Evolutionary conservation across 176 grass and related monocot genomes (phyloP), one percentile per base, ranked within the genome.

Genomic region (Cocos nucifera): DNA sequence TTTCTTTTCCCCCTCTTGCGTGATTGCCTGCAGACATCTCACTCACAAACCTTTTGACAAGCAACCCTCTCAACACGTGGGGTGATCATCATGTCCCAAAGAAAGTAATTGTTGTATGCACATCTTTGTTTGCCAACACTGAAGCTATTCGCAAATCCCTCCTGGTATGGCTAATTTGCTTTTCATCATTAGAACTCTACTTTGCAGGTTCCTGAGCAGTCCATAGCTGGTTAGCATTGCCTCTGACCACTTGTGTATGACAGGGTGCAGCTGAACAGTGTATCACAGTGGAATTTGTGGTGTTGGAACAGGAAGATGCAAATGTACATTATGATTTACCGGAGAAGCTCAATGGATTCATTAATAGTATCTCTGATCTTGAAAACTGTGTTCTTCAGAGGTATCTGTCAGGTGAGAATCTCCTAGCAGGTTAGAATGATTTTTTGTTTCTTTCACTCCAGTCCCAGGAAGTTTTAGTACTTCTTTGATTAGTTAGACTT

Each of bases 211-310:
- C 35, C 35, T 44, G 35, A 44, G 35, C 7, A 44, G 35, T 44
- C 35, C 35, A 44, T 44, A 44, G 35, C 35, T 3, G 35, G 10
- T 14, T 73, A 58, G 12, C 17, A 21, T 27, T 65, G 21, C 59
- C 22, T 65, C 35, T 25, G 30, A 17, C 59, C 22, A 59, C 28
- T 61, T 71, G 21, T 50, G 62, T 10, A 54, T 65, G 69, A 56
- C 70, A 97, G 92, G 81, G 90, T 58, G 92, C 92, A 50, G 82
- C 92, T 75, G 92, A 91, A 66, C 83, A 79, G 69, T 85, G 87
- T 74, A 49, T 97, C 52, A 59, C 81, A 16, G 87, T 91, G 50
- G 84, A 97, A 58, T 97, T 97, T 75, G 56, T 91, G 73, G 69
- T 85, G 73, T 55, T 91, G 63, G 92, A 80, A 76, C 57, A 74